Evolutionary conservation across 2,329 filamentous ascomycete species (phyloP).

Genomic region (Phaeosphaeria sp.): DNA sequence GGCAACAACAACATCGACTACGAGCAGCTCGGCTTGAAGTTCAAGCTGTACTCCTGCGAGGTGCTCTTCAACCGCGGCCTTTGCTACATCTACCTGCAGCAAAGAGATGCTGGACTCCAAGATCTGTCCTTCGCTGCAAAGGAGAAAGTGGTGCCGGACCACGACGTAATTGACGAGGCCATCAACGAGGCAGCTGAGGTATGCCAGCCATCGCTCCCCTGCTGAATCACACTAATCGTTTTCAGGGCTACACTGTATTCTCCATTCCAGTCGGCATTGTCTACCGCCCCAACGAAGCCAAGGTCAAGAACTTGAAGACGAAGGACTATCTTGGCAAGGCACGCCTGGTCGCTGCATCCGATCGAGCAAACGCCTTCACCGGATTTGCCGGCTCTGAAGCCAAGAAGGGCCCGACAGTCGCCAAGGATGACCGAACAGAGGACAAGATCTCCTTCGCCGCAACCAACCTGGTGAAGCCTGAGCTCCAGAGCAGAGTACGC

Average conservation of each 20-base stretch:
- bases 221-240: constrained; percentile 32
- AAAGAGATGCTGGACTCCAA: constrained; percentile 87
- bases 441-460: constrained; percentile 92
- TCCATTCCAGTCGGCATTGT: constrained; percentile 96
- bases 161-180: constrained; percentile 97
- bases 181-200: constrained; percentile 93
- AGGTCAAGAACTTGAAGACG: constrained; percentile 96
- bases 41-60: constrained; percentile 97
- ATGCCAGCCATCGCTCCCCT: constrained; percentile 18
- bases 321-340: constrained; percentile 98
- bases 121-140: constrained; percentile 90
- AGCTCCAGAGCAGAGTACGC: constrained; percentile 74
- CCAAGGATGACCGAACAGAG: constrained; percentile 78
- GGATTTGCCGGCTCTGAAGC: constrained; percentile 82
- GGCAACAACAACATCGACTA: constrained; percentile 99
- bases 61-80: constrained; percentile 96
- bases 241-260: constrained; percentile 94
- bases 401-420: constrained; percentile 67
- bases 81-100: constrained; percentile 96
- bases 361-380: constrained; percentile 79
- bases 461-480: constrained; percentile 89
- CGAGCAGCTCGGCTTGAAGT: constrained; percentile 91
- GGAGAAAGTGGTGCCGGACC: constrained; percentile 94
- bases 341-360: constrained; percentile 87
- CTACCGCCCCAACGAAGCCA: constrained; percentile 94